Evolutionary conservation across 2,329 filamentous ascomycete genomes (phyloP), one percentile per base, ranked within the genome.

Genomic region (Ceratocystis ficicola): DNA sequence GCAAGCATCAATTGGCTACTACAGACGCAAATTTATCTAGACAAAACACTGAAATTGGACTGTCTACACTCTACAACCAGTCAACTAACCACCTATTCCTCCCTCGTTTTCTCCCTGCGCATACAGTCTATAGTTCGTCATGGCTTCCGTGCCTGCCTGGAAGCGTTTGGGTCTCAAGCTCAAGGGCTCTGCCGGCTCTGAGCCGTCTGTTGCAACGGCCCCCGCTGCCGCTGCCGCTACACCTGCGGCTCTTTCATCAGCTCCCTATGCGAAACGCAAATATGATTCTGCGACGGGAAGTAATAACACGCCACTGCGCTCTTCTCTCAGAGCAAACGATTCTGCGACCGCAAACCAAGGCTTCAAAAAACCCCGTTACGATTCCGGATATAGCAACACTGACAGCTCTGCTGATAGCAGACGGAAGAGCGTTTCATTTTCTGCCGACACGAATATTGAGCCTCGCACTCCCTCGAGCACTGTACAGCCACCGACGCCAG

Each of bases 111-210:
- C 6, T 50, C 44, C n/a, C 36, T 30, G 70, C 74, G 71, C 73
- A 79, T 80, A 76, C 77, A 77, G 76, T 70, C 73, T 76, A 72
- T 73, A 72, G 70, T 74, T 74, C 70, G 73, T 72, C 71, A 74
- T 77, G 75, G 75, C 76, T 73, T 77, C 76, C 70, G 76, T 81
- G 69, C 82, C 82, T 66, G 81, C 81, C 69, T 84, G 82, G 82
- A 84, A 84, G 73, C 79, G 80, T 77, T 79, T 84, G 78, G 82
- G 83, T 74, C 79, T 84, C 73, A 83, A 83, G 77, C 81, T 84
- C 75, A 84, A 84, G 74, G 63, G 59, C 48, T 22, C 72, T 73
- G 69, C 70, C 72, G 66, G 71, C 72, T 69, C 71, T 72, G 28
- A 52, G 32, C 70, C 70, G 72, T 63, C 74, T 73, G 66, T 55